phyloP scores from a whole-genome alignment of 2,329 filamentous ascomycete genomes.

The Fusarium sp. region DNA sequence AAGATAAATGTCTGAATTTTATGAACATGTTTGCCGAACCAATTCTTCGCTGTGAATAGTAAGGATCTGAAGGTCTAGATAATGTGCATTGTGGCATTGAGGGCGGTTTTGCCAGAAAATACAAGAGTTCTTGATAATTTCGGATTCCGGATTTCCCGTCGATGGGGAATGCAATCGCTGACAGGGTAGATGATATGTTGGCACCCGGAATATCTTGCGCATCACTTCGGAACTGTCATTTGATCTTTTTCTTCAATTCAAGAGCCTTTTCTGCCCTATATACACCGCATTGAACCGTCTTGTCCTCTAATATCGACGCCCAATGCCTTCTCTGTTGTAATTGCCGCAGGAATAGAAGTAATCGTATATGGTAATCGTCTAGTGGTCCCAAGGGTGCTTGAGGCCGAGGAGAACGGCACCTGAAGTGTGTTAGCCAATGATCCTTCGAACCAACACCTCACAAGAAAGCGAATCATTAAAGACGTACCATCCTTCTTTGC shows the following conservation, averaged over 20 bases:
- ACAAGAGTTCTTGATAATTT: neutral
- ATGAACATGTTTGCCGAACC: neutral
- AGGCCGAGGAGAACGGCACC: conserved; percentile 83
- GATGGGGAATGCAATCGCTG: conserved; percentile 59
- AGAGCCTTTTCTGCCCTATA: conserved; percentile 33
- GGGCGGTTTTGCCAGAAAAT: too few species aligned
- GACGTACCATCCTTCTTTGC: conserved; percentile 87
- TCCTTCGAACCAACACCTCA: neutral
- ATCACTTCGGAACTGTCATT: neutral
- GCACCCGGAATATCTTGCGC: neutral
- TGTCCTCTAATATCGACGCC: neutral
- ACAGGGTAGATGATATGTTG: conserved; percentile 60
- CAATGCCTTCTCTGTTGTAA: conserved; percentile 11
- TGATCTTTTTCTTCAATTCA: conserved; percentile 18
- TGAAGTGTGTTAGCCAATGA: conserved; percentile 43
- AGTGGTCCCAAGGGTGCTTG: conserved; percentile 98
- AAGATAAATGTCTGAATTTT: neutral
- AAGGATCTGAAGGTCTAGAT: neutral
- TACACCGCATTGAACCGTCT: conserved; percentile 23
- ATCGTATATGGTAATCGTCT: conserved; percentile 45
- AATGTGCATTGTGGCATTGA: neutral
- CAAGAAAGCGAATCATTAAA: neutral
- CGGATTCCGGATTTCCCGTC: neutral
- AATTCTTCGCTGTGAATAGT: neutral
- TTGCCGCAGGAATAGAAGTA: conserved; percentile 20